Conservation (phyloP, 179 eudicot genomes). For the Silene vulgaris region DNA sequence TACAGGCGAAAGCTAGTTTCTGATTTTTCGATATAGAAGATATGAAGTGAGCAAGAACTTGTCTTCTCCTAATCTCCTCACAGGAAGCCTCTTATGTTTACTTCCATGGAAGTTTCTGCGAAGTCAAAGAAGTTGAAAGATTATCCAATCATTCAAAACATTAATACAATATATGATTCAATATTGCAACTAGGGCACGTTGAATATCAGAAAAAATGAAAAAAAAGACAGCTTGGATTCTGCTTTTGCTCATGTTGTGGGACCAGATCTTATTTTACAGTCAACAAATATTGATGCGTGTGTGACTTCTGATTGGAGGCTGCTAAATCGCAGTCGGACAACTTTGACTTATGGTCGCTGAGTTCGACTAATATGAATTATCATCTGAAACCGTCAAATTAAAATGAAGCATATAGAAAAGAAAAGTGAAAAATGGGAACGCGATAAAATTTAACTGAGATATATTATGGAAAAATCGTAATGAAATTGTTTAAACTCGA, state of each 20-base stretch:
- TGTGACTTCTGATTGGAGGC: neutral
- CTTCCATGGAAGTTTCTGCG: neutral
- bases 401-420: neutral
- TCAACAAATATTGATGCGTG: slow-evolving; percentile 1
- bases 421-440: neutral
- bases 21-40: neutral
- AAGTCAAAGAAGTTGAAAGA: neutral
- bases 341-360: neutral
- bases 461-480: neutral
- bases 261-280: neutral
- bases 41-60: neutral
- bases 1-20: neutral
- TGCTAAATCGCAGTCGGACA: neutral
- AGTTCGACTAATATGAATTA: neutral
- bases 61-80: neutral
- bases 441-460: neutral
- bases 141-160: slow-evolving; percentile 3
- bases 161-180: neutral
- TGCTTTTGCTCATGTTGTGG: neutral
- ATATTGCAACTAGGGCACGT: neutral
- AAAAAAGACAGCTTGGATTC: neutral
- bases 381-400: neutral
- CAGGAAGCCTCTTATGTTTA: neutral
- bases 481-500: neutral
- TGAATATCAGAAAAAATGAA: neutral